These are phyloP conservation scores for Plectosphaerella sp. DNA, from an alignment of 2,329 filamentous ascomycete species.

Conservation along the genomic window DNA sequence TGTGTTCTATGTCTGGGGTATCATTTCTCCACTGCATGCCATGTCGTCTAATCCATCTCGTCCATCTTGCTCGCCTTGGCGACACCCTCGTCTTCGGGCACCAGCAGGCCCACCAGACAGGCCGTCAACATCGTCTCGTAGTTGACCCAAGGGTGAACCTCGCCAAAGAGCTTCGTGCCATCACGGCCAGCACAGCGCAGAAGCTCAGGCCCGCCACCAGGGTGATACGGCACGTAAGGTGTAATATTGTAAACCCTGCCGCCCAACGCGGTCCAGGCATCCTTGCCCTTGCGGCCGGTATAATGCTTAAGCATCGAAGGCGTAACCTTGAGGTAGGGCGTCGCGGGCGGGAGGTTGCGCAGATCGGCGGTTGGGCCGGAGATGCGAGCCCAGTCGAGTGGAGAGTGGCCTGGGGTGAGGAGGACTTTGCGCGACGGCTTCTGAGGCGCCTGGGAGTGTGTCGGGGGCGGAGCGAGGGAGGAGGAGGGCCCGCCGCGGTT, in stretches of 20 bases:
- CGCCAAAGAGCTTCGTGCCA: conserved; percentile 58
- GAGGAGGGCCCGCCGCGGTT: conserved; percentile 32
- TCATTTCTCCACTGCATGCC: conserved; percentile 15
- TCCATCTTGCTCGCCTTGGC: conserved; percentile 45
- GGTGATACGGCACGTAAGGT: conserved; percentile 86
- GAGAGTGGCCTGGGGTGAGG: conserved; percentile 86
- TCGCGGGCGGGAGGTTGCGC: conserved; percentile 51
- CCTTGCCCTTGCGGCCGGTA: conserved; percentile 77
- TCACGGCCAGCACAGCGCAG: conserved; percentile 58
- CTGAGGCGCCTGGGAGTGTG: conserved; percentile 44
- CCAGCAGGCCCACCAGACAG: conserved; percentile 59
- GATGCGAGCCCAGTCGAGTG: conserved; percentile 91
- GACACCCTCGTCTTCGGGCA: conserved; percentile 48
- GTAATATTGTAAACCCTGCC: conserved; percentile 93
- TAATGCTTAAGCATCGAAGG: conserved; percentile 73
- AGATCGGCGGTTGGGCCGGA: conserved; percentile 61
- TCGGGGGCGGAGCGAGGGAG: conserved; percentile 50
- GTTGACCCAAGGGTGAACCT: conserved; percentile 69
- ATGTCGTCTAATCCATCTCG: conserved; percentile 48
- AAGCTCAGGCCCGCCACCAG: conserved; percentile 75
- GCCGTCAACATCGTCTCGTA: conserved; percentile 64
- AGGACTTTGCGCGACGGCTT: conserved; percentile 67
- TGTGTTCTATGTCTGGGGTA: no score
- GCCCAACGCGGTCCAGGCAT: conserved; percentile 87
- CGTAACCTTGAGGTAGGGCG: conserved; percentile 67